phyloP scores from a whole-genome alignment of 345 rosid genomes.

The Hibiscus mutabilis region DNA sequence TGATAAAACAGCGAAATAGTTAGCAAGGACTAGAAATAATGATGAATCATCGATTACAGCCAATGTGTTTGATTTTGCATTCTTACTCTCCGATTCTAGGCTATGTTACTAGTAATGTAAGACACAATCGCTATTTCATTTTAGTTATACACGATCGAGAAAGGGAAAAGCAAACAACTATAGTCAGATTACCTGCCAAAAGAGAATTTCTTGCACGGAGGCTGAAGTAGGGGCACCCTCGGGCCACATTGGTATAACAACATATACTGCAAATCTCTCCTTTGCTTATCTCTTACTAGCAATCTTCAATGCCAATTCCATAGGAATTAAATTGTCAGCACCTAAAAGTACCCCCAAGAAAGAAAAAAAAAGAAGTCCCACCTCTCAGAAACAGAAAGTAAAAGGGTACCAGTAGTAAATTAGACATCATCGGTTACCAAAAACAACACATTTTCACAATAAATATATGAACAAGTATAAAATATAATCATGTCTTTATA shows the following conservation, averaged over 20 bases:
- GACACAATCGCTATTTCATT: background rate
- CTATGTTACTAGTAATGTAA: background rate
- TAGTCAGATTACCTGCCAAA: constrained; percentile 68
- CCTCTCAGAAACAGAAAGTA: background rate
- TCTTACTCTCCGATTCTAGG: background rate
- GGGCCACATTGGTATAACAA: constrained; percentile 88
- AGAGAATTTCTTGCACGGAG: constrained; percentile 72
- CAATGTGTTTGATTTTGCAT: background rate
- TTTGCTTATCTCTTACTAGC: constrained; percentile 62
- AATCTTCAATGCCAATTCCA: constrained; percentile 81
- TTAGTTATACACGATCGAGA: background rate
- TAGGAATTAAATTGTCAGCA: constrained; percentile 82
- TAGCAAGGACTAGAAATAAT: background rate
- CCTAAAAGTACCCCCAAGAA: constrained; percentile 34
- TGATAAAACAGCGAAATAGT: background rate
- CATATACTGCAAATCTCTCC: constrained; percentile 72
- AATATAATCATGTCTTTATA: too few relatives aligned
- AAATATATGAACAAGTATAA: too few relatives aligned
- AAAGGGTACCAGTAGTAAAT: background rate
- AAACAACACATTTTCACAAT: background rate
- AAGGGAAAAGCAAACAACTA: background rate
- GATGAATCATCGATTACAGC: background rate
- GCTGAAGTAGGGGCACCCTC: constrained; percentile 75
- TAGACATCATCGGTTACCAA: background rate
- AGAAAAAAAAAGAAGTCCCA: background rate